phyloP scores from a whole-genome alignment of 768 basidiomycete species.

The Leucosporidium scottii region DNA sequence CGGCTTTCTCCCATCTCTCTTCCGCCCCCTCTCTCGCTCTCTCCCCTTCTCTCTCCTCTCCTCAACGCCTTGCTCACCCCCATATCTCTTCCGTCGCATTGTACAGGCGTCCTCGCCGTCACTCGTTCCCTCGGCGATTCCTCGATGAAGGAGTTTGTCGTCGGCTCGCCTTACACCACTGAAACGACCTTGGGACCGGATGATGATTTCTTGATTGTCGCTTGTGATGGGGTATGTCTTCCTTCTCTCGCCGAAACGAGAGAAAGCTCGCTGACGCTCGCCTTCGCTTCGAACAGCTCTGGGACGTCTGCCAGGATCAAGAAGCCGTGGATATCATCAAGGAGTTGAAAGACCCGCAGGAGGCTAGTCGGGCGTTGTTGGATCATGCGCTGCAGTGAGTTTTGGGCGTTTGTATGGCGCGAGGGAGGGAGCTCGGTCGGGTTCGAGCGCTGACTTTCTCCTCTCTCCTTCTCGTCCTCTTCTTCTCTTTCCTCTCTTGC shows the following conservation, averaged over 20 bases:
- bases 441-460: no score
- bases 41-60: conserved; percentile 60
- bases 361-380: conserved; percentile 65
- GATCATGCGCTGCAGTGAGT: conserved; percentile 60
- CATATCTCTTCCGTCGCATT: conserved; percentile 50
- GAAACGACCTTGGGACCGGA: conserved; percentile 83
- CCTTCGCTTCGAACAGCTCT: conserved; percentile 47
- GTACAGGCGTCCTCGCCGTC: conserved; percentile 74
- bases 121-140: conserved; percentile 93
- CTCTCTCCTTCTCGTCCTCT: no score
- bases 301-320: conserved; percentile 93
- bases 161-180: conserved; percentile 96
- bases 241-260: no score
- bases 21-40: no score
- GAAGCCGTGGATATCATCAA: conserved; percentile 78
- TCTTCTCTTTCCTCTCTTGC: neutral
- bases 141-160: conserved; percentile 99
- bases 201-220: conserved; percentile 79
- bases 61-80: conserved; percentile 82
- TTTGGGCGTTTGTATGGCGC: neutral
- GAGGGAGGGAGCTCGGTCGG: no score
- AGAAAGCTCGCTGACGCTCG: neutral
- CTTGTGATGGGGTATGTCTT: conserved; percentile 68
- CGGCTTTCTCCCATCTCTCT: conserved; percentile 46
- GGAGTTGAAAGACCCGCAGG: conserved; percentile 62